Evolutionary conservation across 352 stramenopile genomes (phyloP).

Genomic region (Phytopythium litorale): DNA sequence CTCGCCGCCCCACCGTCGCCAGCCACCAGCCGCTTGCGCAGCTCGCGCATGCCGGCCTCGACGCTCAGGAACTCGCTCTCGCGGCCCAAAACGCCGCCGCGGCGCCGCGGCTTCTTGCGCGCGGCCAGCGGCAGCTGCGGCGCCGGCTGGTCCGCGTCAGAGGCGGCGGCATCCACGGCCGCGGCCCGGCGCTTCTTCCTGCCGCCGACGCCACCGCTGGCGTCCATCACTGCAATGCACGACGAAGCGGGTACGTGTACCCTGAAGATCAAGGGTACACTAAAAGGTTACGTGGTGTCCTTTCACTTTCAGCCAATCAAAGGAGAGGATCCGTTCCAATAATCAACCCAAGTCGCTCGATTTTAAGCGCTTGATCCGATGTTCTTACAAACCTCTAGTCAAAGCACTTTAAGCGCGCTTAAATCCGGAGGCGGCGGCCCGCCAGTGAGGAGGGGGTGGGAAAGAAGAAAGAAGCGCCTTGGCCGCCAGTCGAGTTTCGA

Average conservation of each 20-base stretch:
- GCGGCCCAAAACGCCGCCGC: slow-evolving; percentile 10
- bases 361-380: slow-evolving; percentile 9
- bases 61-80: slow-evolving; percentile 76
- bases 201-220: not conserved
- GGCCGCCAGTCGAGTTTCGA: slow-evolving; percentile 11
- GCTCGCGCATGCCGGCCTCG: slow-evolving; percentile 66
- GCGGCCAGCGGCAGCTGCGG: not conserved
- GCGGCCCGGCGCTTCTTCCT: slow-evolving; percentile 30
- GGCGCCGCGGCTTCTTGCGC: slow-evolving; percentile 30
- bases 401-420: slow-evolving; percentile 32
- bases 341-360: not conserved
- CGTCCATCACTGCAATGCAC: not conserved
- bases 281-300: too few relatives aligned
- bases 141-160: not conserved
- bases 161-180: slow-evolving; percentile 2
- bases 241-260: too few relatives aligned
- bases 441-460: slow-evolving; percentile 20
- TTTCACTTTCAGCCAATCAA: too few relatives aligned
- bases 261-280: too few relatives aligned
- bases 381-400: not conserved
- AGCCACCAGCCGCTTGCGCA: slow-evolving; percentile 48
- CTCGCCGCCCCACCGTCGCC: not conserved
- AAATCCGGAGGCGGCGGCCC: slow-evolving; percentile 11
- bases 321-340: too few relatives aligned
- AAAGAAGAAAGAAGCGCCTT: not conserved